These are phyloP conservation scores for Marasmius sp. DNA, from an alignment of 1,284 basidiomycete genomes.

Conservation along the genomic window DNA sequence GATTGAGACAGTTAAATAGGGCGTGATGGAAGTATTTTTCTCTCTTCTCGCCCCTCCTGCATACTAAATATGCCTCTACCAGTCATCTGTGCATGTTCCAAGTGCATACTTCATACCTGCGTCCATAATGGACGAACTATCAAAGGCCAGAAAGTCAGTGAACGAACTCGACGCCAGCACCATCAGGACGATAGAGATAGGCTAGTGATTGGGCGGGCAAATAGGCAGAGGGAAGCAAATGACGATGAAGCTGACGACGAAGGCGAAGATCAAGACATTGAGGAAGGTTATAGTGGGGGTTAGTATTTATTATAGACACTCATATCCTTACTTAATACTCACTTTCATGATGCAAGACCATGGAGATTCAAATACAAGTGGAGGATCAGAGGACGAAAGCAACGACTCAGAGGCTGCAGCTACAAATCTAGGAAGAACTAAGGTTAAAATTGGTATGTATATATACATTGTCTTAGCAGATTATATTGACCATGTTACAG, in stretches of 20 bases:
- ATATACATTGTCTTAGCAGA: not conserved
- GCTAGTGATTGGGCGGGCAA: too few species aligned
- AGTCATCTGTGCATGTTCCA: not conserved
- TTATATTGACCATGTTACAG: not conserved
- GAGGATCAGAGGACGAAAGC: not conserved
- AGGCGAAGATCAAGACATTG: not conserved
- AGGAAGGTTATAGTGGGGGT: not conserved
- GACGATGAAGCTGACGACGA: too few species aligned
- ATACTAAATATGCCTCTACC: too few species aligned
- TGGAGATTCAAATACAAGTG: not conserved
- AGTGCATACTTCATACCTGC: not conserved
- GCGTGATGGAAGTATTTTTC: too few species aligned
- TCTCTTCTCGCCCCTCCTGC: too few species aligned
- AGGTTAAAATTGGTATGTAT: not conserved
- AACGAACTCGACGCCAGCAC: not conserved
- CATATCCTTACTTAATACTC: too few species aligned
- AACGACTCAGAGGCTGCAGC: not conserved
- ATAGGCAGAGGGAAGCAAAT: too few species aligned
- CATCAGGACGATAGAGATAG: not conserved
- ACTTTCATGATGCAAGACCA: not conserved
- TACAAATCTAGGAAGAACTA: not conserved
- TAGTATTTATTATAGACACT: too few species aligned
- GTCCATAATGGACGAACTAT: not conserved
- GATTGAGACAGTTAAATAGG: too few species aligned
- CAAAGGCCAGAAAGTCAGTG: not conserved